Base-by-base conservation (phyloP, 768 basidiomycete genomes). In the Termitomyces sp. region DNA sequence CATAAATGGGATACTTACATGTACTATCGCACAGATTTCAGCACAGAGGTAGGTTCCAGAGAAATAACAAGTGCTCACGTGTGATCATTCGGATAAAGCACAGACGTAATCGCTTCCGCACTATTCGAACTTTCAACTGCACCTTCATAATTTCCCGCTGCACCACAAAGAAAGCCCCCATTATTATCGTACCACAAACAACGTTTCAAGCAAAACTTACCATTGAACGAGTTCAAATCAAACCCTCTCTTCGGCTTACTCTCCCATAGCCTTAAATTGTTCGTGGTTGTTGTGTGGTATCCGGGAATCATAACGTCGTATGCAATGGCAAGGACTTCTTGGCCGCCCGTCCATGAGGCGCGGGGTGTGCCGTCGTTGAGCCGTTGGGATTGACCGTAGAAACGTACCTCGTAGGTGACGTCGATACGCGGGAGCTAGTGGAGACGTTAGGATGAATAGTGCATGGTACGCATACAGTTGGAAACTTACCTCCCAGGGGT, bases 301-400 rank as follows among this genome's bases (percentile, higher is more conserved):
- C 92, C 89, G 5, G 95, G 94, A 63, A 98, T 90, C 76, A 96
- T 96, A 20, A 92, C 87, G 68, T 98, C 96, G 67, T 96, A 95
- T 0, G 95, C 96, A 45, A 94, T 81, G 0, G 96, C 96, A 30
- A 96, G 69, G 32, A 97, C 94, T 71, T 97, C 93, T 72, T 95
- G 91, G 0, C 96, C 96, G 8, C 95, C 96, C 20, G 84, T 80
- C 91, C 91, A 93, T 16, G 80, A 63, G 2, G 83, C 88, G 56
- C 83, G 83, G 11, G 82, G 80, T 24, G 74, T 80, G 3, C 80
- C 83, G 61, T 85, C 83, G 20, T 72, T 67, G 35, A 85, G 72
- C 28, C 86, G 79, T 54, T 95, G 90, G 1, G 96, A 81, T 9
- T 81, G 73, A 1, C 96, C 96, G 65, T 94, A 92, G 76, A 99